Conservation (phyloP, 768 basidiomycete species). For the Lanmaoa pseudosensibilis region DNA sequence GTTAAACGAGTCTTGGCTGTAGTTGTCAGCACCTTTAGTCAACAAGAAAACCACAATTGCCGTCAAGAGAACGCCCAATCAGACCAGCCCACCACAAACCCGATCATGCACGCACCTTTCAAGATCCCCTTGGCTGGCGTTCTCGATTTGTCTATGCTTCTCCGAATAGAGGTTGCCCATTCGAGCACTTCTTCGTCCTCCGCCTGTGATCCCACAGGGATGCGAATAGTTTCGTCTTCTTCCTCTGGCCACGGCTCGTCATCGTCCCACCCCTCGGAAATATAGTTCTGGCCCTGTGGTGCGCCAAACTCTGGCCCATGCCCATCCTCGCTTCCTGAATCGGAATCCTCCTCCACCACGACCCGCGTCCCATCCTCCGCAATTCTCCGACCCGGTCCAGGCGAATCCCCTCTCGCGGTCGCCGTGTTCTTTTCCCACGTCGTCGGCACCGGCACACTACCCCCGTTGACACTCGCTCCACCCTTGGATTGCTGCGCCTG, state of each 20-base stretch:
- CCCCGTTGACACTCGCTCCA: conserved; percentile 27
- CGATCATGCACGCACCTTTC: conserved; percentile 49
- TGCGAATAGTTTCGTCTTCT: conserved; percentile 73
- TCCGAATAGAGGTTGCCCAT: conserved; percentile 74
- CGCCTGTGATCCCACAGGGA: conserved; percentile 9
- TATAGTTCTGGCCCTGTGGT: conserved; percentile 38
- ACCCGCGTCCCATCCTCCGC: conserved; percentile 68
- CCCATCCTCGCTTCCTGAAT: conserved; percentile 55
- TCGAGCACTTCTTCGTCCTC: conserved; percentile 66
- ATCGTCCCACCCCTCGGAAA: conserved; percentile 72
- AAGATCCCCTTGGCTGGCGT: conserved; percentile 82
- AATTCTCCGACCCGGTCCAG: conserved; percentile 45
- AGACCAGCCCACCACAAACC: conserved; percentile 4
- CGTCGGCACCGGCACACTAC: conserved; percentile 45
- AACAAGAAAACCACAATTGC: not conserved
- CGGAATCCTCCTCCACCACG: conserved; percentile 71
- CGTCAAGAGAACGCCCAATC: conserved; percentile 2
- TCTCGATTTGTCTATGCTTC: conserved; percentile 66
- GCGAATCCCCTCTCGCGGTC: conserved; percentile 49
- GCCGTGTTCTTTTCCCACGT: conserved; percentile 86
- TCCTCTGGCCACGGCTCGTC: conserved; percentile 77
- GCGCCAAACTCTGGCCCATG: conserved; percentile 39
- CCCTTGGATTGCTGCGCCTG: conserved; percentile 25
- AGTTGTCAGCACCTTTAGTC: conserved; percentile 60
- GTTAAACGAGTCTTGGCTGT: conserved; percentile 61